Conservation (phyloP, 2,329 filamentous ascomycete species). For the Ophiostoma australiae region DNA sequence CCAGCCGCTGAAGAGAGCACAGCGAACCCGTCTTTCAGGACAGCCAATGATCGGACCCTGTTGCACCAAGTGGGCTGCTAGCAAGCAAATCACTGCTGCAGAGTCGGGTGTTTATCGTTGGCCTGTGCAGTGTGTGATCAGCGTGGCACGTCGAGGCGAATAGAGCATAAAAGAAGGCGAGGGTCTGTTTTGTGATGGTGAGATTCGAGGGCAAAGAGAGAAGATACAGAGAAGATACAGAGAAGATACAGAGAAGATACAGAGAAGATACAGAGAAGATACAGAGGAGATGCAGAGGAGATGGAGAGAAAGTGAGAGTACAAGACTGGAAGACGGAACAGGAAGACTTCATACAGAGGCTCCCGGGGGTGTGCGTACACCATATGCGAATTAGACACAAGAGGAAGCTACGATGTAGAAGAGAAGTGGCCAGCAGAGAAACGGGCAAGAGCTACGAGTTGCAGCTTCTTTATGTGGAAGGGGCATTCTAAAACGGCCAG, state of each 20-base stretch:
- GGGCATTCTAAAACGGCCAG: background rate
- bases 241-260: background rate
- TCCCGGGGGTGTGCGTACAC: background rate
- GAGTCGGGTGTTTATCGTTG: background rate
- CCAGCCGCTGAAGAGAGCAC: background rate
- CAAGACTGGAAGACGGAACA: background rate
- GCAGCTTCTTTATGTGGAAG: background rate
- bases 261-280: background rate
- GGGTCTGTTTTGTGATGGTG: background rate
- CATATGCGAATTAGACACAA: background rate
- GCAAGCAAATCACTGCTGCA: background rate
- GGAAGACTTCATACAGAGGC: background rate
- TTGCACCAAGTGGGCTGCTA: constrained; percentile 5
- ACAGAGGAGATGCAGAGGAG: background rate
- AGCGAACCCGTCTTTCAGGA: background rate
- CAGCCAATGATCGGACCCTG: background rate
- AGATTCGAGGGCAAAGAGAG: background rate
- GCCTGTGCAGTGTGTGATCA: constrained; percentile 5
- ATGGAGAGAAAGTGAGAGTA: background rate
- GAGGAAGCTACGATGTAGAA: background rate
- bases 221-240: background rate
- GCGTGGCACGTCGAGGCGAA: background rate
- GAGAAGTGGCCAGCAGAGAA: background rate
- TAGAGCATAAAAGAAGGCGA: background rate
- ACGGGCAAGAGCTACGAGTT: background rate